Evolutionary conservation across 2,329 filamentous ascomycete genomes (phyloP).

Genomic region (Colletotrichum euphorbiae): DNA sequence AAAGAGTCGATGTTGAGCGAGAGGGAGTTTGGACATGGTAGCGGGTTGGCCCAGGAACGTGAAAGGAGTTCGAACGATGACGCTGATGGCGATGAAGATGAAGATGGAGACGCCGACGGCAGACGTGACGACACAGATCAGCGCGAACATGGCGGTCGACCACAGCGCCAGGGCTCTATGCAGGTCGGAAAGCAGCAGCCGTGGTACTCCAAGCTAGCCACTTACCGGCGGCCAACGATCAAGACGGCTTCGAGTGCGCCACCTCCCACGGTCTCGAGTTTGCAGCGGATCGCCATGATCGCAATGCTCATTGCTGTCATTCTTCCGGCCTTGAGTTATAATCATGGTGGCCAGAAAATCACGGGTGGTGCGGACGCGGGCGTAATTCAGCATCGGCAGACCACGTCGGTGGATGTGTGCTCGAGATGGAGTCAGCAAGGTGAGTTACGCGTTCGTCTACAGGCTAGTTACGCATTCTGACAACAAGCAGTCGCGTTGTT

Average conservation of each 20-base stretch:
- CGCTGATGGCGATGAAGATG: constrained; percentile 40
- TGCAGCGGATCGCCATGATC: constrained; percentile 60
- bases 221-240: constrained; percentile 55
- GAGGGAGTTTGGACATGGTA: constrained; percentile 48
- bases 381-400: constrained; percentile 50
- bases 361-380: constrained; percentile 61
- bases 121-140: constrained; percentile 38
- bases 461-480: neutral
- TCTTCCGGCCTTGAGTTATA: constrained; percentile 59
- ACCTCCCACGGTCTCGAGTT: constrained; percentile 53
- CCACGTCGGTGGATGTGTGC: constrained; percentile 61
- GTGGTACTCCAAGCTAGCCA: constrained; percentile 60
- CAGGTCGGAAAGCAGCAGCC: constrained; percentile 39
- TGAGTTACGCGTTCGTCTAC: constrained; percentile 43
- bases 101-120: constrained; percentile 39
- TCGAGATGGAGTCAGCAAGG: constrained; percentile 75
- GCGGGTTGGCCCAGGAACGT: constrained; percentile 40
- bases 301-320: constrained; percentile 63
- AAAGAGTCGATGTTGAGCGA: constrained; percentile 43
- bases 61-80: constrained; percentile 28
- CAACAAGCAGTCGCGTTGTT: constrained; percentile 67
- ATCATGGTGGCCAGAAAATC: constrained; percentile 53
- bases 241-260: constrained; percentile 58
- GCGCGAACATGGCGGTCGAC: constrained; percentile 35
- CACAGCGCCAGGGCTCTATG: constrained; percentile 41